Conservation (phyloP, 2,329 filamentous ascomycete species). For the Alternaria sp. region DNA sequence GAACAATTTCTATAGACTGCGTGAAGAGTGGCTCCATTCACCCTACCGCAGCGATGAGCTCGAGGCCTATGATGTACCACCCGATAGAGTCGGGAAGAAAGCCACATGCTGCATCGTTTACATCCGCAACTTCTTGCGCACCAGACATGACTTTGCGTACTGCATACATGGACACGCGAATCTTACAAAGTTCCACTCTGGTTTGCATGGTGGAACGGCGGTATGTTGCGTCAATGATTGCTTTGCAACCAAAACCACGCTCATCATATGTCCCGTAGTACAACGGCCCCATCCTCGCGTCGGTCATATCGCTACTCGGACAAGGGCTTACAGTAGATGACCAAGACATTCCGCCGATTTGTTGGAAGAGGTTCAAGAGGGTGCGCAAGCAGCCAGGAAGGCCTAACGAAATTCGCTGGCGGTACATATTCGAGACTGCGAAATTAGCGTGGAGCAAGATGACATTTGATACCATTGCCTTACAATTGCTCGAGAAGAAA, state of each 20-base stretch:
- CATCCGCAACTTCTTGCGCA: conserved; percentile 33
- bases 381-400: conserved; percentile 2
- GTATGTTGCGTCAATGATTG: conserved; percentile 10
- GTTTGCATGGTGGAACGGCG: conserved; percentile 18
- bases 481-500: conserved; percentile 7
- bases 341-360: background rate
- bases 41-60: conserved; percentile 17
- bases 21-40: conserved; percentile 11
- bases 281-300: conserved; percentile 28
- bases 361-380: background rate
- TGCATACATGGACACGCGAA: conserved; percentile 26
- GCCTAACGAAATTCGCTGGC: conserved; percentile 17
- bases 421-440: conserved; percentile 33
- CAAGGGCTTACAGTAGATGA: background rate
- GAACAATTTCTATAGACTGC: conserved; percentile 5
- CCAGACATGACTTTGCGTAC: conserved; percentile 29
- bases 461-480: conserved; percentile 14
- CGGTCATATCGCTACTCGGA: conserved; percentile 13
- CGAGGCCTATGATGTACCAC: background rate
- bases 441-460: conserved; percentile 29
- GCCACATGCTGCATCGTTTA: conserved; percentile 23
- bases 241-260: background rate
- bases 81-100: background rate
- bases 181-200: conserved; percentile 20
- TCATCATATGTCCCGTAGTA: conserved; percentile 18